A percentile compares a stretch with the other conserved stretches of the same genome.
These are phyloP conservation scores for Bacterosira constricta DNA, from an alignment of 108 stramenopile genomes.

Conservation along the genomic window DNA sequence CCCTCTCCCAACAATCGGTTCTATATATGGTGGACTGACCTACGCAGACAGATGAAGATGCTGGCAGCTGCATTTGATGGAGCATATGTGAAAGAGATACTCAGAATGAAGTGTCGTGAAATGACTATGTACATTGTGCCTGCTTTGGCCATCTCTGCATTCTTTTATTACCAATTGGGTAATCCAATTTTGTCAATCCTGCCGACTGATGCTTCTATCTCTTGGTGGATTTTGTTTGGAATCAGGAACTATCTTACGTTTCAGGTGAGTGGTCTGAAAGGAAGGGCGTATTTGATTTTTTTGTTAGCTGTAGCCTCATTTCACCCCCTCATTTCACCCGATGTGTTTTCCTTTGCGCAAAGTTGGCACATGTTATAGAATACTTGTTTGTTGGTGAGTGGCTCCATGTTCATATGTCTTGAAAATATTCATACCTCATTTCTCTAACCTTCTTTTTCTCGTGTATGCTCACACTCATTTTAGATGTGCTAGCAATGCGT, in stretches of 20 bases:
- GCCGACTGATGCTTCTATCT: slow-evolving; percentile 53
- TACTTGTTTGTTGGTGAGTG: slow-evolving; percentile 53
- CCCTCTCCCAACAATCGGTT: slow-evolving; percentile 7
- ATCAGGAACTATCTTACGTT: slow-evolving; percentile 64
- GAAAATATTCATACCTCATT: too few relatives aligned
- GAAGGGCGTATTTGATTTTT: neutral
- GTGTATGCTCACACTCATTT: neutral
- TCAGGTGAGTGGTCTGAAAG: slow-evolving; percentile 7
- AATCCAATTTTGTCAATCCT: slow-evolving; percentile 75
- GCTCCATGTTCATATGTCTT: neutral
- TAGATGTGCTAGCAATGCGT: slow-evolving; percentile 48
- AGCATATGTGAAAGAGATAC: slow-evolving; percentile 14
- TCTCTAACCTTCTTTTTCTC: neutral
- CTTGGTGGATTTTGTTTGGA: slow-evolving; percentile 77
- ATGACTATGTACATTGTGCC: slow-evolving; percentile 18
- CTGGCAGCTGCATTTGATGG: slow-evolving; percentile 41
- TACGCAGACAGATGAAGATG: slow-evolving; percentile 27
- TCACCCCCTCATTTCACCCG: too few relatives aligned
- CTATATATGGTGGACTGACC: slow-evolving; percentile 10
- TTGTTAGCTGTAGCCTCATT: too few relatives aligned
- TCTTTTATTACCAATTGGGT: slow-evolving; percentile 56
- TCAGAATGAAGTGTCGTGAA: slow-evolving; percentile 5
- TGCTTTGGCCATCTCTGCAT: slow-evolving; percentile 20
- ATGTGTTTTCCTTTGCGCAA: neutral
- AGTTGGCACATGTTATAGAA: slow-evolving; percentile 54